Evolutionary conservation across 2,329 filamentous ascomycete genomes (phyloP).

Genomic region (Tolypocladium sp.): DNA sequence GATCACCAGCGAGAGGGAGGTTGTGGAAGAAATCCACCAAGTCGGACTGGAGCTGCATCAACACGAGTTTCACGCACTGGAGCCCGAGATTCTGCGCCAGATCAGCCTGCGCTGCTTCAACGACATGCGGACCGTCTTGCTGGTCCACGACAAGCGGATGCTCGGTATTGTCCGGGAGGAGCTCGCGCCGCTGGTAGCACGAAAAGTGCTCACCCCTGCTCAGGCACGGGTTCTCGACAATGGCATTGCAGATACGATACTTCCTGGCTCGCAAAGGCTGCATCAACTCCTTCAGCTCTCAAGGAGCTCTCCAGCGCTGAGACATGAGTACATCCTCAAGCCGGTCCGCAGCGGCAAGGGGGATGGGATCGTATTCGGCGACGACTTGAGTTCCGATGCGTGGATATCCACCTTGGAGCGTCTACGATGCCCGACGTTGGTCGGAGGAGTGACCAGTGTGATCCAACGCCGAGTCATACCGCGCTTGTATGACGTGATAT

Average conservation of each 20-base stretch:
- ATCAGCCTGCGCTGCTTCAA: conserved; percentile 28
- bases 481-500: conserved; percentile 20
- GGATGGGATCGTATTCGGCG: conserved; percentile 28
- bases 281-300: conserved; percentile 9
- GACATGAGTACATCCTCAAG: conserved; percentile 24
- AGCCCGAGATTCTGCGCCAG: conserved; percentile 21
- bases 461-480: conserved; percentile 20
- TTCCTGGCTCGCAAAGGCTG: conserved; percentile 19
- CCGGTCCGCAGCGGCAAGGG: conserved; percentile 28
- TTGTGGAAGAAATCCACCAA: conserved; percentile 24
- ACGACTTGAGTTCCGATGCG: conserved; percentile 17
- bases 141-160: conserved; percentile 34
- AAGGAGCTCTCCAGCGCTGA: conserved; percentile 6
- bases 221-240: conserved; percentile 16
- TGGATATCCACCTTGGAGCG: conserved; percentile 17
- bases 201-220: conserved; percentile 13
- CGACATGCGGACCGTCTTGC: conserved; percentile 27
- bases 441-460: conserved; percentile 11
- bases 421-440: conserved; percentile 4
- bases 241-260: conserved; percentile 23
- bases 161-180: conserved; percentile 28
- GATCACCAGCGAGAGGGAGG: conserved; percentile 11
- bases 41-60: conserved; percentile 30
- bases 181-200: conserved; percentile 13
- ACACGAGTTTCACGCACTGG: conserved; percentile 21